phyloP scores from a whole-genome alignment of 2,329 filamentous ascomycete genomes.

The Periconia sp. region DNA sequence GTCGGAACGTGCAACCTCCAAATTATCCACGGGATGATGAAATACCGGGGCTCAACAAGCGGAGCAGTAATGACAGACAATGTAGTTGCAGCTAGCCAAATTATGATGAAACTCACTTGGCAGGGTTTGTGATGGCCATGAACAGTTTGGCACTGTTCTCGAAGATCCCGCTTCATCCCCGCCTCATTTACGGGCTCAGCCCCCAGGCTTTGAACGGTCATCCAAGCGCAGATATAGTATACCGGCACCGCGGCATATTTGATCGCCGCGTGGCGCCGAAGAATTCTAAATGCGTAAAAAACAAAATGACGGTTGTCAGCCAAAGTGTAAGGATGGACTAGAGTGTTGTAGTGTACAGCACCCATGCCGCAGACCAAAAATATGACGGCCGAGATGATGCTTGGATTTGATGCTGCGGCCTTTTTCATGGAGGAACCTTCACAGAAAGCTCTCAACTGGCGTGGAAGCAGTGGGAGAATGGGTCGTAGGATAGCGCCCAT shows the following conservation, averaged over 20 bases:
- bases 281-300: slow-evolving; percentile 91
- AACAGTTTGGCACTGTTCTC: too few relatives aligned
- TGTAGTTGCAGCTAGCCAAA: slow-evolving; percentile 72
- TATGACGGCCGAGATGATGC: slow-evolving; percentile 36
- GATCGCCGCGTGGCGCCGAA: slow-evolving; percentile 68
- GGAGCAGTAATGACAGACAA: slow-evolving; percentile 87
- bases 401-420: slow-evolving; percentile 11
- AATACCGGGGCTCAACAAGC: slow-evolving; percentile 93
- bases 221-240: slow-evolving; percentile 75
- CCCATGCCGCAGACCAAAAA: slow-evolving; percentile 49
- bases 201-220: slow-evolving; percentile 69
- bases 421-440: slow-evolving; percentile 13
- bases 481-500: slow-evolving; percentile 59
- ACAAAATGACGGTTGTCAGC: slow-evolving; percentile 97
- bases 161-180: slow-evolving; percentile 1
- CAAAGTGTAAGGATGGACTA: slow-evolving; percentile 92
- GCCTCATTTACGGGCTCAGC: slow-evolving; percentile 6
- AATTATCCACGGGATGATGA: slow-evolving; percentile 92
- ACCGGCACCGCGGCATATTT: slow-evolving; percentile 71
- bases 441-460: slow-evolving; percentile 11
- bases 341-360: slow-evolving; percentile 80
- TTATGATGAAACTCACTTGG: slow-evolving; percentile 57
- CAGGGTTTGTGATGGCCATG: slow-evolving; percentile 17
- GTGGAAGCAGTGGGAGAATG: slow-evolving; percentile 32
- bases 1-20: slow-evolving; percentile 81